A percentile compares a stretch with the other conserved stretches of the same genome.
These are phyloP conservation scores for Fraxinus ornus DNA, from an alignment of 305 asterid genomes.

Conservation along the genomic window DNA sequence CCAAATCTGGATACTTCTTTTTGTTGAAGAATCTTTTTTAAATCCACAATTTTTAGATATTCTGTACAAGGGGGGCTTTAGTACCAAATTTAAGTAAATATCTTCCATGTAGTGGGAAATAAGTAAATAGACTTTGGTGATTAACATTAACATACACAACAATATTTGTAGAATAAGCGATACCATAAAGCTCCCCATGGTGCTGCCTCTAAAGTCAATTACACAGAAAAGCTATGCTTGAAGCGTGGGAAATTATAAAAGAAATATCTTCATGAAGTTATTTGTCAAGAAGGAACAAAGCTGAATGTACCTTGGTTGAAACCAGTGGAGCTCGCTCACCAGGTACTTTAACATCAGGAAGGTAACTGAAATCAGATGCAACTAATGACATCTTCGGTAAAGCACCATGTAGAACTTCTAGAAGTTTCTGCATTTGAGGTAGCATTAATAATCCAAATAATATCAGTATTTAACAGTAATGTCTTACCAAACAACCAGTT, in stretches of 20 bases:
- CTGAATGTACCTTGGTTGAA: conserved; percentile 67
- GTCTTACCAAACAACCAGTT: conserved; percentile 85
- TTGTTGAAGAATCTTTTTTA: not conserved
- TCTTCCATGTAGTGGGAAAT: not conserved
- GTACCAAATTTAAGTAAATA: not conserved
- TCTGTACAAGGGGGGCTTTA: not conserved
- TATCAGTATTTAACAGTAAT: conserved; percentile 6
- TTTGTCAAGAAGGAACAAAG: conserved; percentile 1
- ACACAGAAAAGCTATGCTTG: not conserved
- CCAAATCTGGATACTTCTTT: not conserved
- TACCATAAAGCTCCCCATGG: not conserved
- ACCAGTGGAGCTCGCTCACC: conserved; percentile 99
- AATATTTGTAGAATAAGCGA: not conserved
- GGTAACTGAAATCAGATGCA: conserved; percentile 93
- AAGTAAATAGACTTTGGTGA: not conserved
- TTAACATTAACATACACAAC: not conserved
- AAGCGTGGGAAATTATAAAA: not conserved
- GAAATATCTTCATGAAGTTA: not conserved
- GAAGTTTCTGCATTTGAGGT: conserved; percentile 75
- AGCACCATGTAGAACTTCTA: conserved; percentile 80
- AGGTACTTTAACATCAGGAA: conserved; percentile 87
- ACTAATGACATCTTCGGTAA: conserved; percentile 96
- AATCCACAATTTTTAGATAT: not conserved
- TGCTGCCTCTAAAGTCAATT: not conserved
- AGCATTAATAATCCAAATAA: conserved; percentile 10